Conservation (phyloP, 495 filamentous ascomycete species). For the Penicillium canariense region DNA sequence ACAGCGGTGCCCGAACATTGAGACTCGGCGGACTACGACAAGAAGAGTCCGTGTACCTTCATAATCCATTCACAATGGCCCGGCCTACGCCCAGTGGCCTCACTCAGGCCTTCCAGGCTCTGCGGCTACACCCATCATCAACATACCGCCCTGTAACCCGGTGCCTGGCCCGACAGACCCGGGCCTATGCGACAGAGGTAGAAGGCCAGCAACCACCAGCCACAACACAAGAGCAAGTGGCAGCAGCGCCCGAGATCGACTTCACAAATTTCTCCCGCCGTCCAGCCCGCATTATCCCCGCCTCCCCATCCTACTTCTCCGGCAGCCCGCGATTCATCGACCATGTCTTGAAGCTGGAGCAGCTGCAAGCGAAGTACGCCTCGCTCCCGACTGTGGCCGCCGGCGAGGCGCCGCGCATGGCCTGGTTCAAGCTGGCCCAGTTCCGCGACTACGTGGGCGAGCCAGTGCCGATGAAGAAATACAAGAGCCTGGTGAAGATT, state of each 20-base stretch:
- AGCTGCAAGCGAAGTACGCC: constrained; percentile 65
- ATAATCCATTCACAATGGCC: constrained; percentile 29
- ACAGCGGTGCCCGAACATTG: constrained; percentile 15
- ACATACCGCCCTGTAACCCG: constrained; percentile 7
- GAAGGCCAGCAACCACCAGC: constrained; percentile 5
- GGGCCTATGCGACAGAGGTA: constrained; percentile 33
- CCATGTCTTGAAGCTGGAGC: constrained; percentile 68
- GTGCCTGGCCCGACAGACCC: constrained; percentile 15
- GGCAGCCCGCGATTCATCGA: constrained; percentile 83
- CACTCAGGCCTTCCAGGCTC: constrained; percentile 37
- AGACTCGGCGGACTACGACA: background rate
- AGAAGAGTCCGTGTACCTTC: constrained; percentile 2
- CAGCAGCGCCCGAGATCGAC: constrained; percentile 48
- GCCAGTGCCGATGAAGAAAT: constrained; percentile 73
- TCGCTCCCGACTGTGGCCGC: constrained; percentile 64
- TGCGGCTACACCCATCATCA: constrained; percentile 28
- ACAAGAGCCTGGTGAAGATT: constrained; percentile 68
- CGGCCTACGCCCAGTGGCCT: constrained; percentile 39
- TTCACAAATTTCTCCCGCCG: constrained; percentile 27
- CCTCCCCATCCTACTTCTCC: constrained; percentile 92
- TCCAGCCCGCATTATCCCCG: constrained; percentile 71
- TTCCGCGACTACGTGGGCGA: constrained; percentile 76
- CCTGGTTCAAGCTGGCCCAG: constrained; percentile 79
- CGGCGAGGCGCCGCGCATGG: constrained; percentile 66
- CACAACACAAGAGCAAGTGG: constrained; percentile 9